phyloP scores from a whole-genome alignment of 2,329 filamentous ascomycete species.

The Ascochyta viciae-villosae region DNA sequence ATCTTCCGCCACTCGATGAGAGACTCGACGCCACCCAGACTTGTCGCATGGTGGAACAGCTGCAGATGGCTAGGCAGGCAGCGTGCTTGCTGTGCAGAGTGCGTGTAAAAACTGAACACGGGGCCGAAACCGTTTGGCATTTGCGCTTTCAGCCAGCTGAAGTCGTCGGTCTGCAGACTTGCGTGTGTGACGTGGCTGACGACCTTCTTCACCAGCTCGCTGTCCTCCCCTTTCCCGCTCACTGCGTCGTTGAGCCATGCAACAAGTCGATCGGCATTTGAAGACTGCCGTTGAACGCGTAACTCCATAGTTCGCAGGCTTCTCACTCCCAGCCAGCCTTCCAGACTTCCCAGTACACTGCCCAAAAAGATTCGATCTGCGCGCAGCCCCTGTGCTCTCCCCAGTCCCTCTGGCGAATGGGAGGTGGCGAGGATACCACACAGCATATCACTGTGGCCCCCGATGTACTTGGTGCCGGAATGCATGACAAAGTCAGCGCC shows the following conservation, averaged over 20 bases:
- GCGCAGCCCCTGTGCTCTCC: slow-evolving; percentile 59
- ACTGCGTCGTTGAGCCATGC: slow-evolving; percentile 70
- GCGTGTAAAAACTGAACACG: slow-evolving; percentile 79
- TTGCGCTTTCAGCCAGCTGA: slow-evolving; percentile 77
- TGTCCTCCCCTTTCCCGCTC: slow-evolving; percentile 40
- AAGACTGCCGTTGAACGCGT: slow-evolving; percentile 77
- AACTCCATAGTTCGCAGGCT: slow-evolving; percentile 87
- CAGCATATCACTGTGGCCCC: slow-evolving; percentile 92
- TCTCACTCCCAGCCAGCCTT: slow-evolving; percentile 89
- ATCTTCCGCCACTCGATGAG: slow-evolving; percentile 96
- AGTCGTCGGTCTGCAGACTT: slow-evolving; percentile 73
- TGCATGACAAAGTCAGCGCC: slow-evolving; percentile 92
- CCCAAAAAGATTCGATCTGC: slow-evolving; percentile 80
- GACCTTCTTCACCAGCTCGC: slow-evolving; percentile 57
- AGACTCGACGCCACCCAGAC: slow-evolving; percentile 91
- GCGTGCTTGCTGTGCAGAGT: slow-evolving; percentile 66
- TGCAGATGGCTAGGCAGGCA: slow-evolving; percentile 77
- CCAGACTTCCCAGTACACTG: slow-evolving; percentile 84
- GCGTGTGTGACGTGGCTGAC: slow-evolving; percentile 76
- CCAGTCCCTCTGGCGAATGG: slow-evolving; percentile 37
- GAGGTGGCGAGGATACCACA: slow-evolving; percentile 80
- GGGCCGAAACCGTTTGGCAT: slow-evolving; percentile 93
- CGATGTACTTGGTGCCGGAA: slow-evolving; percentile 93
- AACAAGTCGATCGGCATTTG: slow-evolving; percentile 73
- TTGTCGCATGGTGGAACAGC: slow-evolving; percentile 94